Conservation (phyloP, 2,329 filamentous ascomycete genomes). For the Westerdykella sp. region DNA sequence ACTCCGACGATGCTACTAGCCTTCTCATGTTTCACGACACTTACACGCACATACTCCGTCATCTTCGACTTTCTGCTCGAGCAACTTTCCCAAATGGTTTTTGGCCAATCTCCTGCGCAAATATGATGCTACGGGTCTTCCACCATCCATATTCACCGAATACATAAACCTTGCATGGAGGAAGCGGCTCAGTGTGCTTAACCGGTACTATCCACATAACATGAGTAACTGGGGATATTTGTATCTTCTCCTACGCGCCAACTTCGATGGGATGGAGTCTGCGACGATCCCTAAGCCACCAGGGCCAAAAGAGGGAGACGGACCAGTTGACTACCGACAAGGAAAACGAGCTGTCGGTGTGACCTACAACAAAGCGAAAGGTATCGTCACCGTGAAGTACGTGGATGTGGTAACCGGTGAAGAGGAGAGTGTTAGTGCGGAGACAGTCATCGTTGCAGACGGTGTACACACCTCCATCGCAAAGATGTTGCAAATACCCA, state of each 20-base stretch:
- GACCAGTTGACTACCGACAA: slow-evolving; percentile 17
- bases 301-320: slow-evolving; percentile 4
- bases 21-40: neutral
- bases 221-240: slow-evolving; percentile 35
- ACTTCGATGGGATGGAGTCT: slow-evolving; percentile 26
- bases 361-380: slow-evolving; percentile 8
- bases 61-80: neutral
- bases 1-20: neutral
- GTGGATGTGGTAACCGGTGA: slow-evolving; percentile 12
- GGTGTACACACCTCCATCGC: slow-evolving; percentile 29
- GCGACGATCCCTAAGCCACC: slow-evolving; percentile 20
- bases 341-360: slow-evolving; percentile 20
- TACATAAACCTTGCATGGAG: slow-evolving; percentile 25
- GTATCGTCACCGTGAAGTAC: slow-evolving; percentile 3
- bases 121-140: slow-evolving; percentile 17
- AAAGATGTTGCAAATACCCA: slow-evolving; percentile 13
- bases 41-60: neutral
- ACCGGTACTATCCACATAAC: slow-evolving; percentile 26
- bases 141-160: slow-evolving; percentile 18
- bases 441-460: slow-evolving; percentile 27
- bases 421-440: slow-evolving; percentile 16
- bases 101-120: slow-evolving; percentile 18
- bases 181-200: slow-evolving; percentile 20
- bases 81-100: neutral
- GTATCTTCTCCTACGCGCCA: slow-evolving; percentile 27